phyloP scores from a whole-genome alignment of 1,139 yeast species.

The Geotrichum macrosporum region DNA sequence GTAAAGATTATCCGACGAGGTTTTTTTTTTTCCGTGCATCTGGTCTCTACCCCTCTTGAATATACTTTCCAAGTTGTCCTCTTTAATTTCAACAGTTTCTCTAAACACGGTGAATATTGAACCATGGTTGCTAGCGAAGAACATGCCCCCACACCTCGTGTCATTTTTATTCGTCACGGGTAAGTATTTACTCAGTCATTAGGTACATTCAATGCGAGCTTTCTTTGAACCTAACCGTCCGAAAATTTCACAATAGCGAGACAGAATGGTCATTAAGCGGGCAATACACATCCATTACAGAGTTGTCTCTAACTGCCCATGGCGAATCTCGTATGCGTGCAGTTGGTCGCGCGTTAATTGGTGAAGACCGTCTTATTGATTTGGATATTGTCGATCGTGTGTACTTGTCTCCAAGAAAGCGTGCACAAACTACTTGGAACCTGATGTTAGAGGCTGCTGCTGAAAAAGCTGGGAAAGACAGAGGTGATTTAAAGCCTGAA shows the following conservation, averaged over 20 bases:
- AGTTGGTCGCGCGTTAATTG: conserved; percentile 70
- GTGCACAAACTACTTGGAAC: conserved; percentile 72
- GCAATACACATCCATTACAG: conserved; percentile 83
- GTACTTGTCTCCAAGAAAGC: conserved; percentile 69
- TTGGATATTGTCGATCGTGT: conserved; percentile 60
- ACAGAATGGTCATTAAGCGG: conserved; percentile 95
- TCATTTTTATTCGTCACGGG: conserved; percentile 77
- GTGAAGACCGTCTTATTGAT: conserved; percentile 54
- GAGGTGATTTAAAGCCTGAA: too few relatives aligned
- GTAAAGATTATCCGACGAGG: too few relatives aligned
- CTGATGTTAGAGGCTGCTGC: conserved; percentile 40
- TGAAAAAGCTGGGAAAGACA: background rate
- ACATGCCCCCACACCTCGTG: conserved; percentile 53
- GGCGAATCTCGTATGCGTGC: conserved; percentile 73
- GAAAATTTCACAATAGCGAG: conserved; percentile 39
- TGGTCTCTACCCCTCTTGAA: too few relatives aligned
- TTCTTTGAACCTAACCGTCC: background rate
- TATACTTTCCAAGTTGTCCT: too few relatives aligned
- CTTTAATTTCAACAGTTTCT: background rate
- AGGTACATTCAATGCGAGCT: too few relatives aligned
- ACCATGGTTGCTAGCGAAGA: background rate
- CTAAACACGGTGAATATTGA: too few relatives aligned
- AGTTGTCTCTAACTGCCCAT: conserved; percentile 66
- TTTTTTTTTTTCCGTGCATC: background rate
- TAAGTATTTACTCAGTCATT: background rate